Base-by-base conservation (phyloP, 345 rosid genomes). In the Schrenkiella parvula region DNA sequence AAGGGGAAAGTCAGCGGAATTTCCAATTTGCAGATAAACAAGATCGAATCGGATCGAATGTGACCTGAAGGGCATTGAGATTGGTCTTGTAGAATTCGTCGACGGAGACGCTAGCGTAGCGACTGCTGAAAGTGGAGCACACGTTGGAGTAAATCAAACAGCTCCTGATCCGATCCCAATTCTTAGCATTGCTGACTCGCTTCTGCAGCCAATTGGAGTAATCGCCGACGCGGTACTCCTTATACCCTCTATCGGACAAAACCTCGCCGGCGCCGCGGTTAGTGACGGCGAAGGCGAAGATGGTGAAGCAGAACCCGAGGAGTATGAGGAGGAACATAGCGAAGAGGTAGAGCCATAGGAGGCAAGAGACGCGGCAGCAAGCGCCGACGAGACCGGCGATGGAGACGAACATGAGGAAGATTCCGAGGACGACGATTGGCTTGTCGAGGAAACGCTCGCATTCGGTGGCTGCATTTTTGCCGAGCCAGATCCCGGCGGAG, bases 221-320 rank as follows among this genome's bases (percentile, higher is more conserved):
- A 66, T 88, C 93, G 0, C 89, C 91, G 22, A 89, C 75, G 8
- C 78, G 81, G 64, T 92, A 93, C 86, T 93, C 98, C 66, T 86
- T 90, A 8, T 93, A 93, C n/a, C 98, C 98, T 42, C 31, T 84
- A 0, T 48, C 87, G 0, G 90, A 80, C 28, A 93, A 0, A 4
- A 39, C 91, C 58, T 82, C 53, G 1, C 98, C 98, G 34, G 98
- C 96, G 7, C 98, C 98, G 17, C 87, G 88, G 74, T 91, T 91
- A n/a, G 98, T 93, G 71, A 91, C 97, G 5, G 82, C 91, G 76
- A 93, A 93, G 3, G 97, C 90, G 73, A 93, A 84, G 77, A 91
- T 85, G 4, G 98, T 91, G 88, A 93, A 88, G 48, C 84, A 81
- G 82, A 93, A 80, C 22, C 90, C 85, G 29, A 89, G 29, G 50